These are phyloP conservation scores for Suillus discolor DNA, from an alignment of 768 basidiomycete genomes.

Conservation along the genomic window DNA sequence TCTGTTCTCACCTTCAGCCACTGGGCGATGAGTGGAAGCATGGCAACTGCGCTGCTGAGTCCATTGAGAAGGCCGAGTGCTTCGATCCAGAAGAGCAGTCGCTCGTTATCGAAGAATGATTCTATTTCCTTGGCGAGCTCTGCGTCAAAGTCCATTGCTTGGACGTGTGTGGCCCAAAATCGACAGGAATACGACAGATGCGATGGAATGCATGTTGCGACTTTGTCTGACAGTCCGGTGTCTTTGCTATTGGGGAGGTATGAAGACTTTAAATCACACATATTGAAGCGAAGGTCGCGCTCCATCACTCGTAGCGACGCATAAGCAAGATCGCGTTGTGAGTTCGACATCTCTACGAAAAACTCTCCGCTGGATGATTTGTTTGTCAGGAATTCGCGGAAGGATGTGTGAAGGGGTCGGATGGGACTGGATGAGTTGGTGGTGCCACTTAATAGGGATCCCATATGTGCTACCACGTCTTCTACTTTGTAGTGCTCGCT, in stretches of 20 bases:
- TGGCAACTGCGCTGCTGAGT: not conserved
- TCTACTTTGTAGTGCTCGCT: not conserved
- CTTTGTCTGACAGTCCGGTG: not conserved
- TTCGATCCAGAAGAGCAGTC: constrained; percentile 14
- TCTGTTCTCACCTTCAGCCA: not conserved
- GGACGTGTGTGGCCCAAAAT: constrained; percentile 16
- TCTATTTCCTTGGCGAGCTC: not conserved
- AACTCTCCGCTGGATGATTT: constrained; percentile 16
- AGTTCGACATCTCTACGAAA: constrained; percentile 10
- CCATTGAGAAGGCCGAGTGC: constrained; percentile 4
- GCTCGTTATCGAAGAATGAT: constrained; percentile 6
- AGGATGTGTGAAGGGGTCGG: constrained; percentile 28
- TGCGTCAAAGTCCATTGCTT: not conserved
- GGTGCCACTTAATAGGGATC: constrained; percentile 12
- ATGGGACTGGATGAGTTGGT: constrained; percentile 8
- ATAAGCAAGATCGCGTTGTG: constrained; percentile 4
- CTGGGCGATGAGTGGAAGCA: not conserved
- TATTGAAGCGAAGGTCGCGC: constrained; percentile 35
- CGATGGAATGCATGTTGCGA: constrained; percentile 5
- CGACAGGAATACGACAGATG: constrained; percentile 16
- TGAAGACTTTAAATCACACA: constrained; percentile 35
- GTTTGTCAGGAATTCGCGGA: constrained; percentile 29
- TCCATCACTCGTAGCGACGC: constrained; percentile 31
- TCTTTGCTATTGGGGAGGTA: constrained; percentile 31
- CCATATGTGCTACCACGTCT: not conserved